Evolutionary conservation across 306 rosid species (phyloP).

Genomic region (Cucumis cinereus): DNA sequence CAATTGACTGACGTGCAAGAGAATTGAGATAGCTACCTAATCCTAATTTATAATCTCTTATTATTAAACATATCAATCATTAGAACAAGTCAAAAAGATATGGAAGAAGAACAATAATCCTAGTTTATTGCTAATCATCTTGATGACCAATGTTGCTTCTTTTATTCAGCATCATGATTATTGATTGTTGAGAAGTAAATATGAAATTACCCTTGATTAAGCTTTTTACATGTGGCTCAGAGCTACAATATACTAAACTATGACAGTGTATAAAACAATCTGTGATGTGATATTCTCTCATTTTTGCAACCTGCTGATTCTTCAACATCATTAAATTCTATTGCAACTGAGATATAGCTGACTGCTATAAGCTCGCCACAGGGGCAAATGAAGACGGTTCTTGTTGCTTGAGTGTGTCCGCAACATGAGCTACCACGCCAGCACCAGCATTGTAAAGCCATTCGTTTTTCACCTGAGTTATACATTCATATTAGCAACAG

Average conservation of each 20-base stretch:
- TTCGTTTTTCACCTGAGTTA: conserved; percentile 77
- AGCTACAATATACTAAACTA: not conserved
- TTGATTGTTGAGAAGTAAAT: not conserved
- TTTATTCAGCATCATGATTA: not conserved
- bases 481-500: not conserved
- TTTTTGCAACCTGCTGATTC: not conserved
- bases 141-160: not conserved
- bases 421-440: conserved; percentile 86
- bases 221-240: not conserved
- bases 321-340: not conserved
- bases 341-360: not conserved
- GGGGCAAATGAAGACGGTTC: conserved; percentile 46
- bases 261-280: not conserved
- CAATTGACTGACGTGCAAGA: not conserved
- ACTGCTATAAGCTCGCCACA: conserved; percentile 36
- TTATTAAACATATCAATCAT: not conserved
- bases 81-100: not conserved
- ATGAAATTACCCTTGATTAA: not conserved
- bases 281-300: not conserved
- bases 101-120: not conserved
- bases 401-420: conserved; percentile 71
- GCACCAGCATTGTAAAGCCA: conserved; percentile 87
- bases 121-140: not conserved
- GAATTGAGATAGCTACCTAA: not conserved
- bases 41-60: not conserved